These are phyloP conservation scores for Rostrohypoxylon terebratum DNA, from an alignment of 495 filamentous ascomycete species.

Conservation along the genomic window DNA sequence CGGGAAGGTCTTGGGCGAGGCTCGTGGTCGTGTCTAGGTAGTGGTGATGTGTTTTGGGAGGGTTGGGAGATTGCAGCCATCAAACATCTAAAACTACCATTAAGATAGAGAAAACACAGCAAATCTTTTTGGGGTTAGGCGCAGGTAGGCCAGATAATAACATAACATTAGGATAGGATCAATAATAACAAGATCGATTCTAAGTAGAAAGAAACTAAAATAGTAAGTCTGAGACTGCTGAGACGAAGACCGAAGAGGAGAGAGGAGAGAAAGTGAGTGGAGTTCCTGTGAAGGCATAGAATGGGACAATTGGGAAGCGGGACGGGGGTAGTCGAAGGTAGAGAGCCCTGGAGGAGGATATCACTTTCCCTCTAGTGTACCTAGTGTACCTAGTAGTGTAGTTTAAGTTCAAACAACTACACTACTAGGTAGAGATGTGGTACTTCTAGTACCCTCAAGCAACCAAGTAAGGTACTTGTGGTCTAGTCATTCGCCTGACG, in stretches of 20 bases:
- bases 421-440: neutral
- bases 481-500: slow-evolving; percentile 39
- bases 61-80: slow-evolving; percentile 47
- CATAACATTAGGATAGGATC: slow-evolving; percentile 40
- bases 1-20: slow-evolving; percentile 32
- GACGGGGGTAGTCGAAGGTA: slow-evolving; percentile 43
- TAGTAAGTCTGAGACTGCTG: slow-evolving; percentile 19
- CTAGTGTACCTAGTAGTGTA: too few relatives aligned
- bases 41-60: slow-evolving; percentile 38
- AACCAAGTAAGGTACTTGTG: slow-evolving; percentile 15
- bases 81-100: slow-evolving; percentile 47
- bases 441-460: slow-evolving; percentile 12
- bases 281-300: slow-evolving; percentile 44
- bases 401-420: neutral
- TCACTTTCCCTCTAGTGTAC: slow-evolving; percentile 31
- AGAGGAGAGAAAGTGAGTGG: slow-evolving; percentile 26
- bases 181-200: slow-evolving; percentile 39
- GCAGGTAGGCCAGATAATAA: slow-evolving; percentile 31
- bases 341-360: slow-evolving; percentile 27
- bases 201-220: slow-evolving; percentile 26
- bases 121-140: slow-evolving; percentile 31
- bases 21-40: slow-evolving; percentile 44
- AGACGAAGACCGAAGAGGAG: neutral
- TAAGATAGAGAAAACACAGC: slow-evolving; percentile 28
- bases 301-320: slow-evolving; percentile 45